A percentile compares a stretch with the other conserved stretches of the same genome.
Evolutionary conservation across 1,139 yeast species (phyloP).

Genomic region (Suhomyces bolitotheri): DNA sequence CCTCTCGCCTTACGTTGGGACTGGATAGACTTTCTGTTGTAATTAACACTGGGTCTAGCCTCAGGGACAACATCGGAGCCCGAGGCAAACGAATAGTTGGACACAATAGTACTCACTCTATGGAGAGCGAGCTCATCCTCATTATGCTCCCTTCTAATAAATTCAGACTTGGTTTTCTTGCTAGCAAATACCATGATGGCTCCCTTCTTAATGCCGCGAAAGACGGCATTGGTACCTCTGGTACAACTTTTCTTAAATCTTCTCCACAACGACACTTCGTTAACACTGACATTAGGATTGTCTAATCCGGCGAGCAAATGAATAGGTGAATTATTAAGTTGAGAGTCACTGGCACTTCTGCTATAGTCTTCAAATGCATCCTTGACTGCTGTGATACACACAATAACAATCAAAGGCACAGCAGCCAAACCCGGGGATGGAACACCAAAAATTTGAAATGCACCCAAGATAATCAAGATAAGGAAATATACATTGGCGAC

Average conservation of each 20-base stretch:
- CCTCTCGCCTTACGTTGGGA: slow-evolving; percentile 13
- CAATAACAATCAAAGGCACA: slow-evolving; percentile 92
- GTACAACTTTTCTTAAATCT: slow-evolving; percentile 53
- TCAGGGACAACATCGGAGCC: neutral
- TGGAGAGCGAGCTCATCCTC: slow-evolving; percentile 34
- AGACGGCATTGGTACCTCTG: slow-evolving; percentile 18
- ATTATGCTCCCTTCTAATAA: slow-evolving; percentile 27
- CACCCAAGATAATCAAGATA: slow-evolving; percentile 77
- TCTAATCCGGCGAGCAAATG: slow-evolving; percentile 69
- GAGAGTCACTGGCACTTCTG: slow-evolving; percentile 75
- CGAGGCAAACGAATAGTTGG: slow-evolving; percentile 31
- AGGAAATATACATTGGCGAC: slow-evolving; percentile 90
- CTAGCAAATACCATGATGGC: slow-evolving; percentile 32
- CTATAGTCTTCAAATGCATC: slow-evolving; percentile 95
- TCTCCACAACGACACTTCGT: slow-evolving; percentile 65
- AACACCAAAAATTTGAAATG: slow-evolving; percentile 89
- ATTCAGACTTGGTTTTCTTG: slow-evolving; percentile 29
- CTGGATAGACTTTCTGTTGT: slow-evolving; percentile 9
- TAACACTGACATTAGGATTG: slow-evolving; percentile 78
- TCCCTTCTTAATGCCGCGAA: slow-evolving; percentile 25
- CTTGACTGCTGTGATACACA: slow-evolving; percentile 80
- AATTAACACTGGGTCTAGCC: slow-evolving; percentile 9
- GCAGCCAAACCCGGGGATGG: slow-evolving; percentile 86
- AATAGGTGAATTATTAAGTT: slow-evolving; percentile 83
- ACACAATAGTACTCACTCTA: slow-evolving; percentile 43